A percentile compares a stretch with the other conserved stretches of the same genome.
phyloP scores from a whole-genome alignment of 176 grass and related monocot species.

The Eremochloa ophiuroides region DNA sequence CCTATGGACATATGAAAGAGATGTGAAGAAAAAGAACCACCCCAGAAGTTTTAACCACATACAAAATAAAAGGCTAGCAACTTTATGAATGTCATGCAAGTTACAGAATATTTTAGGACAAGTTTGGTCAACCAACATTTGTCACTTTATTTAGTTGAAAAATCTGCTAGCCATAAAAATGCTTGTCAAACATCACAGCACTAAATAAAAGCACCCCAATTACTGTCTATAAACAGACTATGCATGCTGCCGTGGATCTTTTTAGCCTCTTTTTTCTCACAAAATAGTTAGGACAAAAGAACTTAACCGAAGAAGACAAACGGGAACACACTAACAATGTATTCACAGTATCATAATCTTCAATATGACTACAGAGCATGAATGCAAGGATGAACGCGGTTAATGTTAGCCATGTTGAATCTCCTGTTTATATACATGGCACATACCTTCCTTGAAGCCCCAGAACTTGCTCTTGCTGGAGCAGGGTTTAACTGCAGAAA shows the following conservation, averaged over 20 bases:
- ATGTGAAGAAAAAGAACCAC: not conserved
- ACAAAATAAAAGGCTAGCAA: not conserved
- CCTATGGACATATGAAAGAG: not conserved
- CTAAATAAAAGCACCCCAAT: not conserved
- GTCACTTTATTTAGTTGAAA: not conserved
- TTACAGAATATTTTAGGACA: not conserved
- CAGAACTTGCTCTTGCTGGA: constrained; percentile 27
- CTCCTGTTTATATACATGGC: not conserved
- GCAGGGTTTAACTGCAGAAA: constrained; percentile 24
- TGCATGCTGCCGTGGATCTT: not conserved
- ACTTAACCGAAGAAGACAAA: not conserved
- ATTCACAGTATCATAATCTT: not conserved
- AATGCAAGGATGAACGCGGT: not conserved
- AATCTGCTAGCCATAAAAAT: not conserved
- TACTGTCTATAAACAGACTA: not conserved
- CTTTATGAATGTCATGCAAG: not conserved
- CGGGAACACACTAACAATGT: not conserved
- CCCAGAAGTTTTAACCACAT: not conserved
- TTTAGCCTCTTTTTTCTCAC: not conserved
- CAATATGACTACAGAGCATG: not conserved
- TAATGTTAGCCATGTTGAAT: constrained; percentile 2
- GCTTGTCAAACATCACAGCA: not conserved
- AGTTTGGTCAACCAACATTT: not conserved
- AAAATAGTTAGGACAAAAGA: constrained; percentile 13
- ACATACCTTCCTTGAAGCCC: constrained; percentile 34